Conservation (phyloP, 2,329 filamentous ascomycete species). For the Hymenoscyphus salicellus region DNA sequence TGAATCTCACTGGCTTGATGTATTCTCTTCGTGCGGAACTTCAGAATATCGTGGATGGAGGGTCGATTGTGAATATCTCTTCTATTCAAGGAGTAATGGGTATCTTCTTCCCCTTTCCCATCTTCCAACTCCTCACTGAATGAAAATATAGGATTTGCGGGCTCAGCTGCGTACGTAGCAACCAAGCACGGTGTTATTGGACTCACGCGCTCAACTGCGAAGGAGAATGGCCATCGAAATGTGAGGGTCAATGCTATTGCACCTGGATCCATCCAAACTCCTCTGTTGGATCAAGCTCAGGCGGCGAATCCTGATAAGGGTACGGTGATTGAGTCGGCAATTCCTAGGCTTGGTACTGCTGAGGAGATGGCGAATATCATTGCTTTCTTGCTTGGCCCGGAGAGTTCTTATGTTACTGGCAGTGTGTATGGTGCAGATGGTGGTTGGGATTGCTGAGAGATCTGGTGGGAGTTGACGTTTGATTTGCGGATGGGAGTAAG, state of each 20-base stretch:
- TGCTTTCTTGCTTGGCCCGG: slow-evolving; percentile 44
- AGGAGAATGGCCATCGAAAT: slow-evolving; percentile 38
- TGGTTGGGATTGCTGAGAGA: slow-evolving; percentile 29
- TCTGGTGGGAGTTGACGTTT: not conserved
- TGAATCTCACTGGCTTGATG: slow-evolving; percentile 41
- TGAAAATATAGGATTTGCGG: slow-evolving; percentile 29
- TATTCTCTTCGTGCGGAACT: slow-evolving; percentile 41
- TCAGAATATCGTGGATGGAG: slow-evolving; percentile 39
- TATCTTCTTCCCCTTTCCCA: slow-evolving; percentile 31
- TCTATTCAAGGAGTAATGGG: slow-evolving; percentile 51
- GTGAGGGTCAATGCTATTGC: slow-evolving; percentile 41
- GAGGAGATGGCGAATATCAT: slow-evolving; percentile 45
- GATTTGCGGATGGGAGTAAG: not conserved
- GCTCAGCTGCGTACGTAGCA: slow-evolving; percentile 38
- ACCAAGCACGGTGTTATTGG: slow-evolving; percentile 43
- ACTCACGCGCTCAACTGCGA: slow-evolving; percentile 40
- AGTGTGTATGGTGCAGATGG: slow-evolving; percentile 32
- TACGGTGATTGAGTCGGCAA: slow-evolving; percentile 40
- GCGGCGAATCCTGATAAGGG: slow-evolving; percentile 21
- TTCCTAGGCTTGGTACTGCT: slow-evolving; percentile 44
- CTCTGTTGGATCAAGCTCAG: slow-evolving; percentile 44
- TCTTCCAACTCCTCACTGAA: slow-evolving; percentile 12
- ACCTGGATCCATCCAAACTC: slow-evolving; percentile 47
- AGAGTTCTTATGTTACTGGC: slow-evolving; percentile 32
- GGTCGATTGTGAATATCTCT: slow-evolving; percentile 40